These are phyloP conservation scores for Penicillium sp. DNA, from an alignment of 2,329 filamentous ascomycete genomes.

Conservation along the genomic window DNA sequence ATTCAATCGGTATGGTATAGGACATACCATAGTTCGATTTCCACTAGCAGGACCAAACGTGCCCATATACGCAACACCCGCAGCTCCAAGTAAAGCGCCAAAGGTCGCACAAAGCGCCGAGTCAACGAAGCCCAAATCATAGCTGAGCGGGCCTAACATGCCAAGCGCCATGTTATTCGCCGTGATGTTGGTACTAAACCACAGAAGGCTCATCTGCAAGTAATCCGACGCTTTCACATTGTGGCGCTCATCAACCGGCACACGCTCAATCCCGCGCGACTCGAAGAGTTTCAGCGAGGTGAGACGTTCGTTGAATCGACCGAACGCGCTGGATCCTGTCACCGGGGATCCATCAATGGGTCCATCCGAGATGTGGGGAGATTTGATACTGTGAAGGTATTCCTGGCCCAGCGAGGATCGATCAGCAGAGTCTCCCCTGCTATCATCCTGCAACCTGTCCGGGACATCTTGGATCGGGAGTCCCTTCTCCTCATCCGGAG, in stretches of 20 bases:
- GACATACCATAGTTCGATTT: conserved; percentile 32
- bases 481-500: neutral
- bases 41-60: conserved; percentile 34
- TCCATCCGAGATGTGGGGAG: neutral
- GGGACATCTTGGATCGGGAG: neutral
- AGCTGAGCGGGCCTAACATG: conserved; percentile 32
- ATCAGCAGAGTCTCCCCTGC: too few relatives aligned
- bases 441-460: neutral
- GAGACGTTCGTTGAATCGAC: neutral
- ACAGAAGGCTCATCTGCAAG: conserved; percentile 26
- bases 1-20: neutral
- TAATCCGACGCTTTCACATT: conserved; percentile 31
- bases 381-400: neutral
- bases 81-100: conserved; percentile 25
- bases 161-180: conserved; percentile 33
- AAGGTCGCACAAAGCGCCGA: conserved; percentile 26
- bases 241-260: conserved; percentile 48
- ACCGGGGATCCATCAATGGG: neutral
- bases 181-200: conserved; percentile 29
- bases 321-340: neutral
- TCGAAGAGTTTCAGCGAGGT: conserved; percentile 30
- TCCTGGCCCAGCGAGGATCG: neutral
- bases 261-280: conserved; percentile 53
- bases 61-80: conserved; percentile 30
- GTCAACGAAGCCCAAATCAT: conserved; percentile 32